Percentiles rank a stretch among this genome's conserved stretches.
phyloP scores from a whole-genome alignment of 306 rosid genomes.

The Malus sylvestris region DNA sequence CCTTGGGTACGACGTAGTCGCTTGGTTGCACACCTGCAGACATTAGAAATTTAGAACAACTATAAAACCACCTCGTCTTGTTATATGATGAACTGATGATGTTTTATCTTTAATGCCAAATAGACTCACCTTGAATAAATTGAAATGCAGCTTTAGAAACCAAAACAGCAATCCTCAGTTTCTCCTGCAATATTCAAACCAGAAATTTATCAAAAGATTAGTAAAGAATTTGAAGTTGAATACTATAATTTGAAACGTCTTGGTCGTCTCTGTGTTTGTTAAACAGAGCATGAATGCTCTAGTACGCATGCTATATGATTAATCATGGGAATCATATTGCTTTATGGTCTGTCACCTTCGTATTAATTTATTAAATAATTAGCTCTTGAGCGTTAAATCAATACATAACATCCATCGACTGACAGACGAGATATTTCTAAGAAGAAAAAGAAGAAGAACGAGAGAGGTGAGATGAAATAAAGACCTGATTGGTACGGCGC shows the following conservation, averaged over 20 bases:
- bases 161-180: constrained; percentile 67
- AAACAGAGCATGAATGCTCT: background rate
- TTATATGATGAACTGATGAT: background rate
- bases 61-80: background rate
- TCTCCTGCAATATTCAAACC: constrained; percentile 48
- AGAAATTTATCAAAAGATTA: background rate
- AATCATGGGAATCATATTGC: too few species aligned
- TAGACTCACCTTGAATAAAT: constrained; percentile 55
- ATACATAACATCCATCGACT: background rate
- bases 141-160: constrained; percentile 91
- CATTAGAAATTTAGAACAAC: constrained; percentile 13
- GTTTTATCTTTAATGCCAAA: constrained; percentile 8
- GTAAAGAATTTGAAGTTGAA: background rate
- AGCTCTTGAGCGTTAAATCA: background rate
- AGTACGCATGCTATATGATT: too few species aligned
- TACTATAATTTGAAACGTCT: background rate
- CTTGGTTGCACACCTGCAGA: constrained; percentile 53
- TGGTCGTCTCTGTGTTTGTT: background rate
- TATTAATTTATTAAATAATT: too few species aligned
- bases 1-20: constrained; percentile 63
- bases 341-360: too few species aligned
- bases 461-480: too few species aligned
- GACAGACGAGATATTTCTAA: background rate
- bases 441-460: background rate
- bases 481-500: constrained; percentile 77